These are phyloP conservation scores for Fusarium albosuccineum DNA, from an alignment of 2,329 filamentous ascomycete genomes.

Conservation along the genomic window DNA sequence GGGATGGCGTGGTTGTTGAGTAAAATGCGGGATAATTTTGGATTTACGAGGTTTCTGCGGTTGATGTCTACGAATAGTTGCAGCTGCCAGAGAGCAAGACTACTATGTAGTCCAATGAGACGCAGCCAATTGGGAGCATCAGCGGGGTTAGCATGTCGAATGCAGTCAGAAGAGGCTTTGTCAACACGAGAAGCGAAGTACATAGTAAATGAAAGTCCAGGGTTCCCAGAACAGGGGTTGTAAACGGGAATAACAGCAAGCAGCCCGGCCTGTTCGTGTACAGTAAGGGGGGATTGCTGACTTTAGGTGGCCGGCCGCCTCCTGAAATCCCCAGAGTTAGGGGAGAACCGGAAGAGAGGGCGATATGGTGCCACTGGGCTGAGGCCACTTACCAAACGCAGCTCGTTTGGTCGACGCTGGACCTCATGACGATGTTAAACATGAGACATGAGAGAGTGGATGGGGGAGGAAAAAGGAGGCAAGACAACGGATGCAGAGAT, in stretches of 20 bases:
- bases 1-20: conserved; percentile 5
- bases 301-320: conserved; percentile 15
- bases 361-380: conserved; percentile 23
- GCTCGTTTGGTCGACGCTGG: conserved; percentile 16
- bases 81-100: not conserved
- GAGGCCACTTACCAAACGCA: conserved; percentile 6
- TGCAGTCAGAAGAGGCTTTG: not conserved
- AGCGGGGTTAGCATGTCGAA: not conserved
- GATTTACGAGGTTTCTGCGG: conserved; percentile 4
- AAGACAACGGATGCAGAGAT: not conserved
- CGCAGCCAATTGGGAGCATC: not conserved
- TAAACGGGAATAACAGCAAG: conserved; percentile 15
- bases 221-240: conserved; percentile 26
- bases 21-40: conserved; percentile 8
- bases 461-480: not conserved
- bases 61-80: not conserved
- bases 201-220: conserved; percentile 35
- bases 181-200: conserved; percentile 33
- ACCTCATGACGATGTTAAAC: conserved; percentile 16
- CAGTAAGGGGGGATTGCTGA: not conserved
- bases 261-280: not conserved
- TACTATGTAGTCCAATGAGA: not conserved
- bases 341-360: conserved; percentile 8
- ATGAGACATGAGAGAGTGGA: conserved; percentile 14
- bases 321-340: conserved; percentile 9